Conservation (phyloP, 106 monocot genomes). For the Allium cepa region DNA sequence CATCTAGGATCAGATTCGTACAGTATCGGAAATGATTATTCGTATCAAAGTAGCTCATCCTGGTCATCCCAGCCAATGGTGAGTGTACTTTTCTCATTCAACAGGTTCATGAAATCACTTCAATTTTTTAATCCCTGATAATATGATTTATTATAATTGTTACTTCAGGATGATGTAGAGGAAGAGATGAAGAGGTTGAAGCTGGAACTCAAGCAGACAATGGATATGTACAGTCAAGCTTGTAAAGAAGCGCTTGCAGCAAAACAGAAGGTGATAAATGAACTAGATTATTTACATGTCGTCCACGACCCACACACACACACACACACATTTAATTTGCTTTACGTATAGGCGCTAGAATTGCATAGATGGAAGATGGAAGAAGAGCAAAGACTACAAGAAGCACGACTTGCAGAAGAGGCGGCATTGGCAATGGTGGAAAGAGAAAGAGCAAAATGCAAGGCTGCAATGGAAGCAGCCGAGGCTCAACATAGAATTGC, state of each 20-base stretch:
- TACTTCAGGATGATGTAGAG: constrained; percentile 38
- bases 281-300: not conserved
- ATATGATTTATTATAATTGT: not conserved
- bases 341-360: constrained; percentile 37
- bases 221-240: constrained; percentile 82
- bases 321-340: not conserved
- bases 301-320: not conserved
- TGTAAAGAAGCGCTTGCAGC: constrained; percentile 74
- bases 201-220: constrained; percentile 69
- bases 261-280: constrained; percentile 44
- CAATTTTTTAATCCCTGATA: not conserved
- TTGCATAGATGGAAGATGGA: constrained; percentile 58
- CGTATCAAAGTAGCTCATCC: constrained; percentile 12
- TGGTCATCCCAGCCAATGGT: constrained; percentile 31
- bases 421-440: constrained; percentile 44
- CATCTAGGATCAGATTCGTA: constrained; percentile 6
- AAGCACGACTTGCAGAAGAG: constrained; percentile 42
- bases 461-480: constrained; percentile 56
- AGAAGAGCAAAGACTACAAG: constrained; percentile 43
- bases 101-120: not conserved
- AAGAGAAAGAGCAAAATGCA: constrained; percentile 54
- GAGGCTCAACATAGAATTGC: constrained; percentile 50
- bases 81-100: not conserved
- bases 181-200: constrained; percentile 68
- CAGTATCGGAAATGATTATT: constrained; percentile 15